phyloP scores from a whole-genome alignment of 2,329 filamentous ascomycete species.

The Juglanconis juglandina region DNA sequence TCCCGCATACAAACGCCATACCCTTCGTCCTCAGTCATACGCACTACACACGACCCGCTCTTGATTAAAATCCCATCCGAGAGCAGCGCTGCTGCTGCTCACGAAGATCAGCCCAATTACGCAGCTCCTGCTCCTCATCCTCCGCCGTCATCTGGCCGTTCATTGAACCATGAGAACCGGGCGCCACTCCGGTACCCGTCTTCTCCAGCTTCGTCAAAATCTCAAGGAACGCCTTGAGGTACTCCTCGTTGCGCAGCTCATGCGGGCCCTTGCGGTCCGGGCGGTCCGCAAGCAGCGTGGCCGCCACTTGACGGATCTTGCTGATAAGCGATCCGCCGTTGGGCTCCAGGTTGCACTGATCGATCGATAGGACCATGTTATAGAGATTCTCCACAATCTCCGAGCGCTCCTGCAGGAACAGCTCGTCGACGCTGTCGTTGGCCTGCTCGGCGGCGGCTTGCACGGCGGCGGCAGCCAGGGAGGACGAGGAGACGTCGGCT shows the following conservation, averaged over 20 bases:
- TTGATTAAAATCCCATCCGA: background rate
- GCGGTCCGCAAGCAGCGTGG: constrained; percentile 66
- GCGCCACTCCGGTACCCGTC: constrained; percentile 37
- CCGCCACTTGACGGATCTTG: constrained; percentile 82
- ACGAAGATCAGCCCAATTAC: constrained; percentile 73
- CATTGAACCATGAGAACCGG: constrained; percentile 22
- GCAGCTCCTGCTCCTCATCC: constrained; percentile 72
- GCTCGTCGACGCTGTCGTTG: constrained; percentile 62
- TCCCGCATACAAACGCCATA: too few relatives aligned
- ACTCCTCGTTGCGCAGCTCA: constrained; percentile 62
- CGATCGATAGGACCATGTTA: constrained; percentile 70
- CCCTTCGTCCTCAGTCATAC: background rate
- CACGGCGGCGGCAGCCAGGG: constrained; percentile 35
- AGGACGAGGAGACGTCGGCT: constrained; percentile 22
- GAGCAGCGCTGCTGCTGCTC: constrained; percentile 65
- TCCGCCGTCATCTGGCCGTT: constrained; percentile 44
- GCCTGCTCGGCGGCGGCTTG: constrained; percentile 42
- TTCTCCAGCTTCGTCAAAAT: constrained; percentile 73
- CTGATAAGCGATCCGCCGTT: constrained; percentile 64
- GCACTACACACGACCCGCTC: background rate
- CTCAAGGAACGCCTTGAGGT: constrained; percentile 69
- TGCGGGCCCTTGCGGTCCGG: constrained; percentile 50
- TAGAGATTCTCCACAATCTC: constrained; percentile 78
- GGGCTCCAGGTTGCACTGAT: constrained; percentile 81
- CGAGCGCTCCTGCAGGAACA: constrained; percentile 73